Evolutionary conservation across 495 filamentous ascomycete genomes (phyloP), one percentile per base, ranked within the genome.

Genomic region (Penicillium ucsense): DNA sequence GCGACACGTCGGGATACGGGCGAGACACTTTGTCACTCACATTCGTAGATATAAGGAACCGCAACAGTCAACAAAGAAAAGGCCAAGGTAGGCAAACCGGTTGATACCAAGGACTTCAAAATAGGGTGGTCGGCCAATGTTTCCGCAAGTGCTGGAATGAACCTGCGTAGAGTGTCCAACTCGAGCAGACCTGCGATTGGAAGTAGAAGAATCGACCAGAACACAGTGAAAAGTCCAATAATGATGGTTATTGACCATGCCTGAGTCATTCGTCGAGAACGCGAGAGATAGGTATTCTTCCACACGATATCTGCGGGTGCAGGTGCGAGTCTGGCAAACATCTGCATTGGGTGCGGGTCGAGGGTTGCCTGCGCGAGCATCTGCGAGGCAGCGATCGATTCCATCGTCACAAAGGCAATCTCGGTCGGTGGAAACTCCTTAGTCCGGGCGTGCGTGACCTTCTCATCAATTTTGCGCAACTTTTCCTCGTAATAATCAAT

Each of bases 331-430:
- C 87, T 86, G 8, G 89, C 89, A 12, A 90, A 69, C n/a, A 97
- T 71, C 43, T 83, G 82, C 56, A 86, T 82, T 8, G 94, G 94
- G 27, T 83, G 81, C 1, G 92, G 88, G 56, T 95, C 90, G 30
- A 99, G 77, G 4, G 89, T 81, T 0, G 94, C 88, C 63, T 99
- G 92, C 37, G 94, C 83, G 10, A 89, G 88, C 85, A 96, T 94
- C 71, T 98, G 92, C 47, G 77, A 81, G 27, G 89, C 81, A n/a
- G 88, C 85, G 49, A 91, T 88, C 11, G 89, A 94, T 63, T 95
- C 84, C 86, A 99, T 89, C 1, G 94, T 96, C 32, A 99, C 88
- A 62, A 97, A 97, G 5, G 94, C 94, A 33, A 94, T 71, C 37
- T 89, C 81, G 0, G 81, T 89, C 2, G 94, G 75, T 6, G 74